Evolutionary conservation across 2,329 filamentous ascomycete genomes (phyloP).

Genomic region (Laburnicola sp.): DNA sequence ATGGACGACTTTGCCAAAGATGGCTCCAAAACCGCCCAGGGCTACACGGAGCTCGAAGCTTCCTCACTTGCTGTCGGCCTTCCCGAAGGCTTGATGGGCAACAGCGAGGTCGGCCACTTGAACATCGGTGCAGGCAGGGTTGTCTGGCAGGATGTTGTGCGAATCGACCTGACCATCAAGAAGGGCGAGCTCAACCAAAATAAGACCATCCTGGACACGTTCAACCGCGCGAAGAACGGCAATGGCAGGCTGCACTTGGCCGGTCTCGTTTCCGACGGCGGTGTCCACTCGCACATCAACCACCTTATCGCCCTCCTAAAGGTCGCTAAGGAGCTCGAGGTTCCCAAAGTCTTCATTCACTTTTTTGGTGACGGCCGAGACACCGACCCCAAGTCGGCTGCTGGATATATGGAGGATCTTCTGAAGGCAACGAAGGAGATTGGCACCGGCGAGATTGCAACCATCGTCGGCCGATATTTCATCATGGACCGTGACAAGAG

Average conservation of each 20-base stretch:
- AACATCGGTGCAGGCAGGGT: conserved; percentile 98
- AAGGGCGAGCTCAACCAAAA: conserved; percentile 77
- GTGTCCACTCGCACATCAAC: conserved; percentile 94
- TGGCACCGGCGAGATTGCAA: conserved; percentile 83
- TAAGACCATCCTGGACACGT: conserved; percentile 74
- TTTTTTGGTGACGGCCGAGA: conserved; percentile 99
- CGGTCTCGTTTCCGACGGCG: conserved; percentile 91
- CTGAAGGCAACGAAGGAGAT: conserved; percentile 80
- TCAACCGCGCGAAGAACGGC: conserved; percentile 78
- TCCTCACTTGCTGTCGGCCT: conserved; percentile 95
- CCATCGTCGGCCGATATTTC: conserved; percentile 93
- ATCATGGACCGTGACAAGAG: conserved; percentile 99
- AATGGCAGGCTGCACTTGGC: conserved; percentile 92
- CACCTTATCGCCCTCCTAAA: conserved; percentile 86
- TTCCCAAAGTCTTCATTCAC: conserved; percentile 95
- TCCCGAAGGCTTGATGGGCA: conserved; percentile 97
- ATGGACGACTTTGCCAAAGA: conserved; percentile 81
- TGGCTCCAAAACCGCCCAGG: conserved; percentile 73
- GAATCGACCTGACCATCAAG: conserved; percentile 92
- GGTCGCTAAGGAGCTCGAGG: conserved; percentile 83
- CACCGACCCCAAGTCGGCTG: conserved; percentile 93
- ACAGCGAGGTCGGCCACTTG: conserved; percentile 96
- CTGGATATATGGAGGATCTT: conserved; percentile 84
- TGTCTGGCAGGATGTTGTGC: conserved; percentile 94
- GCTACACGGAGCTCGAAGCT: conserved; percentile 90